Evolutionary conservation across 1,284 basidiomycete species (phyloP), one percentile per base, ranked within the genome.

Genomic region (Ceratobasidium sp.): DNA sequence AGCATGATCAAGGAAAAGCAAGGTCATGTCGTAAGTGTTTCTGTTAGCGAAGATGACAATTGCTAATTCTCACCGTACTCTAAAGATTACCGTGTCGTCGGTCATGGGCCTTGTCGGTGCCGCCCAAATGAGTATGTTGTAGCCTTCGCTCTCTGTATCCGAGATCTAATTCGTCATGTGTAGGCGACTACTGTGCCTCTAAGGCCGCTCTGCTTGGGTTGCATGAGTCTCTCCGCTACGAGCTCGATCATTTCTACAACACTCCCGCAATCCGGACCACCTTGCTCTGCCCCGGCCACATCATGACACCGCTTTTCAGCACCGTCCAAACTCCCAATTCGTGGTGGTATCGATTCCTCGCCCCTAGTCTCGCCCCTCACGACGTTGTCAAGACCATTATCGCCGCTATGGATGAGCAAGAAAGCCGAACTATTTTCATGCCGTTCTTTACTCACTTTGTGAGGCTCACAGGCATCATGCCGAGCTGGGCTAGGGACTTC

Each of bases 141-240:
- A 30, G 41, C 47, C 16, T 50, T 43, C 57, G 54, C 26, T 38
- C 59, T 32, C 66, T 13, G 43, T 71, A 67, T 59, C 59, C 74
- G 66, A 61, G 30, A 54, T 76, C 28, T 69, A 32, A 35, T 73
- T n/a, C 50, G 74, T 72, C 13, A 74, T n/a, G 35, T 54, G 0
- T 71, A 94, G 93, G 89, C 78, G 95, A 96, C 81, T 98, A 97
- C 79, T 87, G 86, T 79, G 93, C 94, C 5, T 94, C 93, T 35
- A 98, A 97, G 82, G 93, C 94, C 9, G 95, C 94, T 9, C 78
- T 92, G 23, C 84, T 92, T 23, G 87, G 87, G 32, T 81, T 97
- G 54, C 88, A 95, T 76, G 91, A 94, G 76, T 90, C 91, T 7
- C 84, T 98, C 66, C 87, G 93, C 50, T 91, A 89, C 77, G 95